These are phyloP conservation scores for Ophiocordyceps camponoti-floridani DNA, from an alignment of 2,329 filamentous ascomycete species.

Conservation along the genomic window DNA sequence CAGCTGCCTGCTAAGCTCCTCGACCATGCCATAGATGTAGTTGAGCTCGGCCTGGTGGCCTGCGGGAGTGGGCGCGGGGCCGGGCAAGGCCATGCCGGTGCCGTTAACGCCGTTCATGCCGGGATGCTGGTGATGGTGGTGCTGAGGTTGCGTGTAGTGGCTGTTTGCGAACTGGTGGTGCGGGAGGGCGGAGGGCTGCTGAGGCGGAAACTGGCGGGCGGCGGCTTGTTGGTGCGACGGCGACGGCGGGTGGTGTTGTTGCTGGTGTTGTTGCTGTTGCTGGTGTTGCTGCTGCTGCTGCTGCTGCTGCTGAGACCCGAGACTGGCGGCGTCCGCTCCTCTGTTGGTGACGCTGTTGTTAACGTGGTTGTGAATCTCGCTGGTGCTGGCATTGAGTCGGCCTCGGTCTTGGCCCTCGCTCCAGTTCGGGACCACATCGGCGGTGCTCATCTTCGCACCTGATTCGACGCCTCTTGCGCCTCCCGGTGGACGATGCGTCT, in stretches of 20 bases:
- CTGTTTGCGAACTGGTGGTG: slow-evolving; percentile 1
- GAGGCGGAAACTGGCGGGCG: not conserved
- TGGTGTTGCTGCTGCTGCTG: no score
- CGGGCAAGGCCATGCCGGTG: slow-evolving; percentile 23
- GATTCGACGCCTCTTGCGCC: not conserved
- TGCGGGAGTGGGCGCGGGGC: slow-evolving; percentile 40
- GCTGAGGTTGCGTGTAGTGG: slow-evolving; percentile 2
- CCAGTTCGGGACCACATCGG: not conserved
- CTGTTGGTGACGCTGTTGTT: slow-evolving; percentile 4
- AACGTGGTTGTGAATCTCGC: slow-evolving; percentile 3
- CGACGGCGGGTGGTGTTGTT: not conserved
- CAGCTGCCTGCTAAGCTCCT: slow-evolving; percentile 45
- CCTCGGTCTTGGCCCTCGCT: not conserved
- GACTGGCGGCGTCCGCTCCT: not conserved
- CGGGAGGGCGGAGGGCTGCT: not conserved
- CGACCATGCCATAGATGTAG: slow-evolving; percentile 50
- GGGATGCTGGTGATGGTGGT: slow-evolving; percentile 5
- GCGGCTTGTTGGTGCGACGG: slow-evolving; percentile 2
- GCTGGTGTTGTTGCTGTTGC: not conserved
- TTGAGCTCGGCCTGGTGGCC: slow-evolving; percentile 51
- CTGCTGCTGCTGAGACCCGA: not conserved
- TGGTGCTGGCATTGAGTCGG: slow-evolving; percentile 1
- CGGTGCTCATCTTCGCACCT: not conserved
- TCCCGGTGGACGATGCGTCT: not conserved
- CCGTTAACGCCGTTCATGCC: slow-evolving; percentile 32